Percentiles rank a stretch among this genome's conserved stretches.
These are phyloP conservation scores for Meyerozyma carpophila DNA, from an alignment of 1,139 yeast genomes.

Conservation along the genomic window DNA sequence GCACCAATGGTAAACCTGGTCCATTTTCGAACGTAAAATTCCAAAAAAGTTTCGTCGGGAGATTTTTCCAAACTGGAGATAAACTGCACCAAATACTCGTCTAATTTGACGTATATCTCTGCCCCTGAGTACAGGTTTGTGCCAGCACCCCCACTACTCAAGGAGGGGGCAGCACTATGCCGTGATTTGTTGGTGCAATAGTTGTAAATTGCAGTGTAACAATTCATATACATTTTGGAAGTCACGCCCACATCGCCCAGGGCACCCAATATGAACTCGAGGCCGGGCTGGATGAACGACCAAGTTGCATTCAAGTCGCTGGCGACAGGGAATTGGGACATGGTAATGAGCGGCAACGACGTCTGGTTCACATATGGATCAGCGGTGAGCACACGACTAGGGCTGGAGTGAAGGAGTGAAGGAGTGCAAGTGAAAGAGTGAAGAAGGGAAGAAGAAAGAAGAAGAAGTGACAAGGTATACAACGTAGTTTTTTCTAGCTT, in stretches of 20 bases:
- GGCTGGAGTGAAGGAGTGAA: not conserved
- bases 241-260: conserved; percentile 61
- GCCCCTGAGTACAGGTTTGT: conserved; percentile 60
- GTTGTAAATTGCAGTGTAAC: conserved; percentile 85
- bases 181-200: conserved; percentile 85
- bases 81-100: conserved; percentile 59
- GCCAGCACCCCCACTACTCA: conserved; percentile 12
- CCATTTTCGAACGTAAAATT: conserved; percentile 87
- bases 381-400: not conserved
- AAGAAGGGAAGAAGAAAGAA: too few relatives aligned
- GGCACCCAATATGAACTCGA: conserved; percentile 64
- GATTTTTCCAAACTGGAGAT: conserved; percentile 46
- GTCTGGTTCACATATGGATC: not conserved
- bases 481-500: not conserved
- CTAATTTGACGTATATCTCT: conserved; percentile 74
- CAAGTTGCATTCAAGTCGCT: conserved; percentile 68
- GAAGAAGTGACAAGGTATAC: too few relatives aligned
- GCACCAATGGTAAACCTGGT: conserved; percentile 88
- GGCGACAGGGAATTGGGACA: conserved; percentile 19
- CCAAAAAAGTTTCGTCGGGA: conserved; percentile 65
- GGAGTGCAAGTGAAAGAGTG: too few relatives aligned
- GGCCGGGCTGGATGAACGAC: conserved; percentile 71
- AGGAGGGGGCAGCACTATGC: conserved; percentile 23
- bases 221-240: conserved; percentile 66
- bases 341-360: conserved; percentile 2